phyloP scores from a whole-genome alignment of 345 rosid genomes.

The Citrus hindsii region DNA sequence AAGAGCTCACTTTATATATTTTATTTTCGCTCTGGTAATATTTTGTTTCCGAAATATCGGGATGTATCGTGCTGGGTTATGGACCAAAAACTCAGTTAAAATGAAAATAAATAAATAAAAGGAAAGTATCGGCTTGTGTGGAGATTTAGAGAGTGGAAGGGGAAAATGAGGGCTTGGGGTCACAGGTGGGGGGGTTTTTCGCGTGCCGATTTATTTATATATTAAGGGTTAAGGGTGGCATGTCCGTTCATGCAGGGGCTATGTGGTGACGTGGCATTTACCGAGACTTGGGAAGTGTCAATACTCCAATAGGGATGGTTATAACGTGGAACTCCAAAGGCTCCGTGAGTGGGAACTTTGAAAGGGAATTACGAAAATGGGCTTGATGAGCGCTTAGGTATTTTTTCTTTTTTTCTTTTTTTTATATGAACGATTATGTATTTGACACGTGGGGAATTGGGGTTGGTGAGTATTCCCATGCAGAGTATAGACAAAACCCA shows the following conservation, averaged over 20 bases:
- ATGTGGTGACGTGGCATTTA: conserved; percentile 10
- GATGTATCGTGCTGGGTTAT: not conserved
- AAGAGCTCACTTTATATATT: too few species aligned
- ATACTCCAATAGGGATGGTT: not conserved
- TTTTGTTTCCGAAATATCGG: conserved; percentile 17
- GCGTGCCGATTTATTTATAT: not conserved
- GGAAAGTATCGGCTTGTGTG: not conserved
- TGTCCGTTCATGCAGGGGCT: conserved; percentile 17
- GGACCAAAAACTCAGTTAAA: conserved; percentile 2
- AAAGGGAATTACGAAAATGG: not conserved
- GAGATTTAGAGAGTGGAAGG: conserved; percentile 1
- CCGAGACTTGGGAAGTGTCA: conserved; percentile 6
- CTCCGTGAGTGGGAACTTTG: too few species aligned
- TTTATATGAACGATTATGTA: not conserved
- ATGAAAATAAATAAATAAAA: not conserved
- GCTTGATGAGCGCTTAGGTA: too few species aligned
- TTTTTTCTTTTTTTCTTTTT: too few species aligned
- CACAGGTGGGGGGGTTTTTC: not conserved
- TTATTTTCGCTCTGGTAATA: not conserved
- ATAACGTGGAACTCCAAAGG: too few species aligned
- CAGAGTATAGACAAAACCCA: not conserved
- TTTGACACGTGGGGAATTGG: not conserved
- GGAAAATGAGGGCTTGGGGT: not conserved
- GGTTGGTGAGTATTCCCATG: not conserved
- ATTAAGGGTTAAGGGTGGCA: not conserved